These are phyloP conservation scores for Testicularia cyperi DNA, from an alignment of 1,284 basidiomycete species.

Conservation along the genomic window DNA sequence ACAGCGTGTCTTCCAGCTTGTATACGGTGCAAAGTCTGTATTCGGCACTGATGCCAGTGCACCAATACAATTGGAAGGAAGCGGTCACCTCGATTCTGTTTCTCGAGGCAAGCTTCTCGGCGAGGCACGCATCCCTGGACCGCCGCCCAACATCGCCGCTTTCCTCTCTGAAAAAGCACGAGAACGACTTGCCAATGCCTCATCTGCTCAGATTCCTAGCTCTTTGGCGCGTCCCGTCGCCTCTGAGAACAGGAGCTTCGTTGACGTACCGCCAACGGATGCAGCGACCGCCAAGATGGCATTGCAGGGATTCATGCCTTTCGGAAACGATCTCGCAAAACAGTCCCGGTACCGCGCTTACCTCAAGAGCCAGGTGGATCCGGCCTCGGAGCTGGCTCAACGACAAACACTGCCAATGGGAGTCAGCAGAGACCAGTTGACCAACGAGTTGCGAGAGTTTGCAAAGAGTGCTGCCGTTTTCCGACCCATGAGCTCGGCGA, in stretches of 20 bases:
- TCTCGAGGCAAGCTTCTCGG: constrained; percentile 81
- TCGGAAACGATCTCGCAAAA: constrained; percentile 73
- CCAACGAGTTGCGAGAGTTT: constrained; percentile 82
- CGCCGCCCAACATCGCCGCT: constrained; percentile 81
- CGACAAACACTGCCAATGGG: constrained; percentile 63
- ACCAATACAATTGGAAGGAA: not conserved
- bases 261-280: constrained; percentile 70
- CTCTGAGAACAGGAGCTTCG: no score
- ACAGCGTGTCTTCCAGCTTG: constrained; percentile 69
- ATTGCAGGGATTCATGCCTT: constrained; percentile 84
- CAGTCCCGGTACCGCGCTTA: constrained; percentile 84
- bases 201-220: constrained; percentile 54
- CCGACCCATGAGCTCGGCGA: constrained; percentile 85
- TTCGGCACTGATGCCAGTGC: constrained; percentile 64
- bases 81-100: not conserved
- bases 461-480: constrained; percentile 83
- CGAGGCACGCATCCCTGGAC: constrained; percentile 72
- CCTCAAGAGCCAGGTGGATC: constrained; percentile 71
- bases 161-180: constrained; percentile 87
- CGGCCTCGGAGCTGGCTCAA: constrained; percentile 60
- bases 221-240: constrained; percentile 32
- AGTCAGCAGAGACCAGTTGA: constrained; percentile 68
- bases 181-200: constrained; percentile 75
- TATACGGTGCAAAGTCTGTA: constrained; percentile 12
- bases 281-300: constrained; percentile 81